A percentile compares a stretch with the other conserved stretches of the same genome.
These are phyloP conservation scores for Pseudogymnoascus sp. DNA, from an alignment of 2,329 filamentous ascomycete genomes.

Conservation along the genomic window DNA sequence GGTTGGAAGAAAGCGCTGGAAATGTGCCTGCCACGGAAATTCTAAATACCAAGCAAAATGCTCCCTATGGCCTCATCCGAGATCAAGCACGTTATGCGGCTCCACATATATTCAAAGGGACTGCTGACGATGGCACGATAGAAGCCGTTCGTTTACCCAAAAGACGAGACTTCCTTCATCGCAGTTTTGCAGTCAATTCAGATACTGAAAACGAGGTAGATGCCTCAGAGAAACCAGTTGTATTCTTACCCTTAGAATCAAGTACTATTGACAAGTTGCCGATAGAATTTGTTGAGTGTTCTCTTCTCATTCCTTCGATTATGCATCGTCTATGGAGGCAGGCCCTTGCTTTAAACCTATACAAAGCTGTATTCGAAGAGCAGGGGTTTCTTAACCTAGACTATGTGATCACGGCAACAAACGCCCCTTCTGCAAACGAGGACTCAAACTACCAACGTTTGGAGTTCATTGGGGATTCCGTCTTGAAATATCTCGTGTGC, in stretches of 20 bases:
- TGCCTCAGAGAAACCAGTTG: not conserved
- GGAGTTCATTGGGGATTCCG: conserved; percentile 79
- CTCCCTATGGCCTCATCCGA: not conserved
- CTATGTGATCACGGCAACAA: conserved; percentile 62
- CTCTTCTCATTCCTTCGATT: conserved; percentile 64
- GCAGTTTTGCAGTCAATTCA: not conserved
- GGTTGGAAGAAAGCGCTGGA: not conserved
- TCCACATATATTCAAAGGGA: not conserved
- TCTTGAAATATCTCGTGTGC: conserved; percentile 68
- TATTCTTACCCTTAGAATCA: not conserved
- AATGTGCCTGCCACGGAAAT: not conserved
- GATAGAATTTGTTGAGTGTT: conserved; percentile 37
- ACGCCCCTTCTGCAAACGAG: conserved; percentile 51
- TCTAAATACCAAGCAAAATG: not conserved
- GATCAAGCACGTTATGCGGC: not conserved
- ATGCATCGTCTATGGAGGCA: conserved; percentile 59
- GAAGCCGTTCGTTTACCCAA: conserved; percentile 38
- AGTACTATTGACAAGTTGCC: conserved; percentile 9
- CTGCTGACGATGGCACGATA: not conserved
- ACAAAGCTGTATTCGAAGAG: conserved; percentile 42
- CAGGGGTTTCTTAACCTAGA: conserved; percentile 46
- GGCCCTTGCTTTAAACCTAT: conserved; percentile 55
- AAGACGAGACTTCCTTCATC: conserved; percentile 52
- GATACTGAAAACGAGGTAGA: not conserved
- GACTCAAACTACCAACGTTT: conserved; percentile 68